These are phyloP conservation scores for Pelagomonas calceolata DNA, from an alignment of 108 stramenopile species.

Conservation along the genomic window DNA sequence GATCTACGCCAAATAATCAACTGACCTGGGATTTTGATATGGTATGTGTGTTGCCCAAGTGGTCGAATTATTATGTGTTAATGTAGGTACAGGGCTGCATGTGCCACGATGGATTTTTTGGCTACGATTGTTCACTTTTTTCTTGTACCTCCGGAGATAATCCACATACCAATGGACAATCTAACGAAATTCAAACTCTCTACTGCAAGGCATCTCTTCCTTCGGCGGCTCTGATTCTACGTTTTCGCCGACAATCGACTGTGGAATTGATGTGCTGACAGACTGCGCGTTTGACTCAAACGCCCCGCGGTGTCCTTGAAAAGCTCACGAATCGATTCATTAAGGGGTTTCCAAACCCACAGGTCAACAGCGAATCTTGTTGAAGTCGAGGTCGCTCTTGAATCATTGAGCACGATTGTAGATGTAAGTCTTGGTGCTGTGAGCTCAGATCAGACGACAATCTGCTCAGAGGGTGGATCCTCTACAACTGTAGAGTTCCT, in stretches of 20 bases:
- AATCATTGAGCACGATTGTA: background rate
- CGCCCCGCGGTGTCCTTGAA: too few species aligned
- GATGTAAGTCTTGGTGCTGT: slow-evolving; percentile 19
- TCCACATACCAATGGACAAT: slow-evolving; percentile 25
- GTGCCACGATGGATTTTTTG: slow-evolving; percentile 39
- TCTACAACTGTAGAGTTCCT: slow-evolving; percentile 31
- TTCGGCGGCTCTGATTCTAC: background rate
- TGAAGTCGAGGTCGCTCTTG: background rate
- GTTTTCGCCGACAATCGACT: background rate
- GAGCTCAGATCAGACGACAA: slow-evolving; percentile 14
- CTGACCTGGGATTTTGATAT: slow-evolving; percentile 39
- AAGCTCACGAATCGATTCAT: too few species aligned
- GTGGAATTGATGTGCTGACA: too few species aligned
- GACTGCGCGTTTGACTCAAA: too few species aligned
- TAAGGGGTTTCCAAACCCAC: too few species aligned
- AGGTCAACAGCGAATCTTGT: background rate
- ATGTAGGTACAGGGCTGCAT: slow-evolving; percentile 40
- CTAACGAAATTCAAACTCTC: slow-evolving; percentile 32
- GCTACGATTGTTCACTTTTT: slow-evolving; percentile 40
- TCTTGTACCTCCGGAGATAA: slow-evolving; percentile 42
- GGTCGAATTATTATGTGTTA: too few species aligned
- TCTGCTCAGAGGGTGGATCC: too few species aligned
- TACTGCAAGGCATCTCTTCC: slow-evolving; percentile 6
- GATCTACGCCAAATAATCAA: slow-evolving; percentile 26
- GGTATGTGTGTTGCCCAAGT: too few species aligned